These are phyloP conservation scores for Hippophae tibetana DNA, from an alignment of 306 rosid genomes.

Conservation along the genomic window DNA sequence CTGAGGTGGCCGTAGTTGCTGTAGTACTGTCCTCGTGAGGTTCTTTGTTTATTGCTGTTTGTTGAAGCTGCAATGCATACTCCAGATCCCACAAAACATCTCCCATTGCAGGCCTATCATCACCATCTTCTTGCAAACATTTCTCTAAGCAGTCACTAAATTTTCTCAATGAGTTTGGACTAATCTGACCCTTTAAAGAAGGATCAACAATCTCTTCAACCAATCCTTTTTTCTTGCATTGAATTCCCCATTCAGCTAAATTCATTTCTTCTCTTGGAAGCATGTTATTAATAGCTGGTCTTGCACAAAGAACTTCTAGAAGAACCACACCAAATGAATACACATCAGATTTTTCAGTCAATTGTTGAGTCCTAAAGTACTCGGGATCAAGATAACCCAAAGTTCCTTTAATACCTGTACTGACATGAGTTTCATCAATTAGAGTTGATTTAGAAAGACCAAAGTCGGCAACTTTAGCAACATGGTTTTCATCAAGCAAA, in stretches of 20 bases:
- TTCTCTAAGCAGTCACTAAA: conserved; percentile 34
- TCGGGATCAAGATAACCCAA: conserved; percentile 51
- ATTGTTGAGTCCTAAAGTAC: conserved; percentile 31
- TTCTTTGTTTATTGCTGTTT: conserved; percentile 19
- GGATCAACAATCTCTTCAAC: conserved; percentile 41
- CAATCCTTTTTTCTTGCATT: conserved; percentile 34
- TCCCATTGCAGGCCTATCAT: conserved; percentile 38
- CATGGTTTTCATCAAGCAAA: conserved; percentile 32
- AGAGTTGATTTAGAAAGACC: conserved; percentile 39
- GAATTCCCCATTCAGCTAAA: conserved; percentile 44
- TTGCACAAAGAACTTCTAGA: conserved; percentile 40
- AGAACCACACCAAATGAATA: conserved; percentile 49
- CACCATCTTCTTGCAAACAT: conserved; percentile 31
- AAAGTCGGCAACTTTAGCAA: conserved; percentile 50
- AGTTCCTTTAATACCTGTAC: conserved; percentile 44
- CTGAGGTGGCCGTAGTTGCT: conserved; percentile 14
- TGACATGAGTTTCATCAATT: conserved; percentile 36
- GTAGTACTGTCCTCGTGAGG: conserved; percentile 36
- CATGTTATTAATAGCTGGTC: conserved; percentile 29
- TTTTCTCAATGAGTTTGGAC: conserved; percentile 37
- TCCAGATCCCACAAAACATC: conserved; percentile 56
- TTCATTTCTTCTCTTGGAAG: conserved; percentile 39
- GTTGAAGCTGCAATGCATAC: conserved; percentile 47
- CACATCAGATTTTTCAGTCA: conserved; percentile 44
- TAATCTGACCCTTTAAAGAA: conserved; percentile 24